A percentile compares a stretch with the other conserved stretches of the same genome.
Conservation (phyloP, 495 filamentous ascomycete species). For the Hypoxylon crocopeplum region DNA sequence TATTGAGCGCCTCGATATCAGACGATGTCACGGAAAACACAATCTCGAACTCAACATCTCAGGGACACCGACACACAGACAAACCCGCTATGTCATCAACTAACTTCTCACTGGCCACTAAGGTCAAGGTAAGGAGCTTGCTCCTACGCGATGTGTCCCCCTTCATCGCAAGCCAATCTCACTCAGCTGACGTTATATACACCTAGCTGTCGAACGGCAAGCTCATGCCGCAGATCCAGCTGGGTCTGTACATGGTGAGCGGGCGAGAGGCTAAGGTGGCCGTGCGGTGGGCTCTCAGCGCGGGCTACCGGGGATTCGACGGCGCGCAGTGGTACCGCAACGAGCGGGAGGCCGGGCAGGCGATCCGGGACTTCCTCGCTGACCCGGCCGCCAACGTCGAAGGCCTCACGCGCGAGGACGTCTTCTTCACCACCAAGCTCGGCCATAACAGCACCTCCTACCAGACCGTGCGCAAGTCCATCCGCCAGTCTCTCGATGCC, state of each 20-base stretch:
- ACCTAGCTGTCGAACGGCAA: constrained; percentile 63
- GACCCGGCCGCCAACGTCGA: constrained; percentile 44
- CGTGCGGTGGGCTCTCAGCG: constrained; percentile 58
- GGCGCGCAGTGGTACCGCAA: constrained; percentile 71
- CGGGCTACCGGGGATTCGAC: constrained; percentile 60
- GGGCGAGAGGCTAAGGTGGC: constrained; percentile 55
- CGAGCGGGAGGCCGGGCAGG: constrained; percentile 63
- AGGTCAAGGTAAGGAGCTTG: constrained; percentile 21
- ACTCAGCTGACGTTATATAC: constrained; percentile 33
- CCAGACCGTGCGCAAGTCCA: constrained; percentile 60
- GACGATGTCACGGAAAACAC: background rate
- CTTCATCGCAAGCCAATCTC: constrained; percentile 12
- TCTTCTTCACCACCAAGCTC: constrained; percentile 75
- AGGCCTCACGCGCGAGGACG: constrained; percentile 60
- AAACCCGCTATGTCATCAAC: constrained; percentile 13
- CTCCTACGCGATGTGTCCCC: background rate
- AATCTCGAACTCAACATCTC: background rate
- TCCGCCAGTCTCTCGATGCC: constrained; percentile 60
- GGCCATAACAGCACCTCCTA: constrained; percentile 62
- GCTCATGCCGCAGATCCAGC: constrained; percentile 68
- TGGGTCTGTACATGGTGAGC: constrained; percentile 69
- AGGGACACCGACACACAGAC: background rate
- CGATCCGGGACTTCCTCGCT: constrained; percentile 60
- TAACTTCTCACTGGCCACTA: constrained; percentile 26
- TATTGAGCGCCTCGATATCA: background rate